Base-by-base conservation (phyloP, 2,329 filamentous ascomycete species). In the Coniochaeta sp. region DNA sequence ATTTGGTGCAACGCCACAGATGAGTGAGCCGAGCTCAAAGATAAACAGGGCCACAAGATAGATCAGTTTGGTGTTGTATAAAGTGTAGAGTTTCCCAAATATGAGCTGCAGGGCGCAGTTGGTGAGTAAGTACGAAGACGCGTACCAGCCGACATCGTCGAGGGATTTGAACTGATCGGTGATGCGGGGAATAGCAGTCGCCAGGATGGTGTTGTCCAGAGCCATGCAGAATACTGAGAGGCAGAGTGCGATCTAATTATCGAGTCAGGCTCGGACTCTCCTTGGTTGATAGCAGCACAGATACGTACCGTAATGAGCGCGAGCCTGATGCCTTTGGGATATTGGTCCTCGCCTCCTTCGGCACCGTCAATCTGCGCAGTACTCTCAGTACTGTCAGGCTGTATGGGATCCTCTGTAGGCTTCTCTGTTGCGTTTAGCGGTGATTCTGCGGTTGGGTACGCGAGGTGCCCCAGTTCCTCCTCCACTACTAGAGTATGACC, bases 91-190 rank as follows among this genome's bases (percentile, higher is more conserved):
- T 24, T 70, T 71, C 8, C 73, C 74, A 59, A 63, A 65, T 16
- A 67, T 52, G 62, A 75, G 57, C 68, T 74, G 73, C n/a, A 71
- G 65, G 0, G 72, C 69, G 59, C 67, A 66, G 60, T 66, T 66
- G 56, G 72, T 71, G 62, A 75, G 65, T 60, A 75, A 65, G 61
- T 76, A 74, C 4, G 73, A 72, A 54, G 70, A 71, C 3, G 74
- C 75, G 55, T 79, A 79, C 77, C 77, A 80, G 47, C 76, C 77
- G 26, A 79, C 73, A 58, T 79, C 77, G 9, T 71, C 66, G 1
- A 78, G 67, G 24, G 75, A 71, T 24, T 74, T 67, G 62, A 76
- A 70, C 22, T 72, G 67, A 61, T 71, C 66, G 1, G 70, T 71
- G 58, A 74, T 74, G 14, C 68, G 67, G 1, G 72, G 73, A 44